Conservation (phyloP, 345 rosid genomes). For the Eucalyptus curtisii region DNA sequence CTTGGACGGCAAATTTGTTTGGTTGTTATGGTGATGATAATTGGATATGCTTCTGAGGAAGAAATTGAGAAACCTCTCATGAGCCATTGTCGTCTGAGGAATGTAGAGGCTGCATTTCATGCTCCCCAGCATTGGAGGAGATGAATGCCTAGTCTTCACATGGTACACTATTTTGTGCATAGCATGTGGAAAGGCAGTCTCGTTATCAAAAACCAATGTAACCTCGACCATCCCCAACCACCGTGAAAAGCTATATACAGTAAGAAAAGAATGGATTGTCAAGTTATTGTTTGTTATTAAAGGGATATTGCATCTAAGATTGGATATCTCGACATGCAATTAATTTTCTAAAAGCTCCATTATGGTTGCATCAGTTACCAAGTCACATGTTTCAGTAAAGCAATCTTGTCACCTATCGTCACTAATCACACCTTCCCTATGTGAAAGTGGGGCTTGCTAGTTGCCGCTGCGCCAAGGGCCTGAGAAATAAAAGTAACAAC, state of each 20-base stretch:
- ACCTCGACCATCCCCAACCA: background rate
- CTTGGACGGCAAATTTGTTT: background rate
- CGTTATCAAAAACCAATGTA: background rate
- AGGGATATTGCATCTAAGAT: background rate
- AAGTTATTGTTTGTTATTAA: background rate
- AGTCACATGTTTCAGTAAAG: background rate
- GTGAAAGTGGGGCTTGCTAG: background rate
- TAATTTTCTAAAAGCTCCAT: background rate
- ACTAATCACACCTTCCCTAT: background rate
- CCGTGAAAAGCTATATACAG: background rate
- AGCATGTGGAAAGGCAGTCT: background rate
- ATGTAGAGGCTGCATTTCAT: background rate
- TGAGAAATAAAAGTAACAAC: background rate
- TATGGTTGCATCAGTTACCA: background rate
- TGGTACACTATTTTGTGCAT: background rate
- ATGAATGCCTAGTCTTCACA: background rate
- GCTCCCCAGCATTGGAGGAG: background rate
- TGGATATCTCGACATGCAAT: background rate
- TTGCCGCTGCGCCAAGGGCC: background rate
- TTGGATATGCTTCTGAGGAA: background rate
- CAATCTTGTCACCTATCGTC: background rate
- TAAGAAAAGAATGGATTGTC: background rate
- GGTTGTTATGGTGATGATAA: background rate
- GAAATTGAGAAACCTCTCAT: background rate
- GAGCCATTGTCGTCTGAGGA: background rate